A percentile compares a stretch with the other conserved stretches of the same genome.
Evolutionary conservation across 306 rosid species (phyloP).

Genomic region (Cajanus cajan): DNA sequence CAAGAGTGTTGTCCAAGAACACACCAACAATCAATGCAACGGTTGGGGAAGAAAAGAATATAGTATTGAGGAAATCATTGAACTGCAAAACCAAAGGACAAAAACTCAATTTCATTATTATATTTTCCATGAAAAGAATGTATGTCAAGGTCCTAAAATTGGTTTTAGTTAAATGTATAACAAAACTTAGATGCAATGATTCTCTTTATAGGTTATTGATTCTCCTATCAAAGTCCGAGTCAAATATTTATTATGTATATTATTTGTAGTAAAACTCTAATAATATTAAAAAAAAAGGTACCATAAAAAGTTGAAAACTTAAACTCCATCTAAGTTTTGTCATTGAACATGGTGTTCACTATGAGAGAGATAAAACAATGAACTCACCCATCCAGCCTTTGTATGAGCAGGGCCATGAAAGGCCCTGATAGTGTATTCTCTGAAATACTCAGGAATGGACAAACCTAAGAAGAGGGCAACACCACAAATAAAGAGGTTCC

Average conservation of each 20-base stretch:
- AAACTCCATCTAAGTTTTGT: background rate
- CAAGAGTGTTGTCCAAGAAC: slow-evolving; percentile 92
- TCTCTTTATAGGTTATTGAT: too few relatives aligned
- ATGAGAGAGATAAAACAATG: background rate
- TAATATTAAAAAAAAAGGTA: too few relatives aligned
- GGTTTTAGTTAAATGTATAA: background rate
- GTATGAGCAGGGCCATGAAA: slow-evolving; percentile 89
- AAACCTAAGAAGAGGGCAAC: slow-evolving; percentile 86
- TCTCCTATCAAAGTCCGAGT: too few relatives aligned
- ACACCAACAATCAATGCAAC: slow-evolving; percentile 77
- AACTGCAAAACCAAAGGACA: slow-evolving; percentile 51
- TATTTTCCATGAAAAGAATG: background rate
- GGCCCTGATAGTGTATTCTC: slow-evolving; percentile 71
- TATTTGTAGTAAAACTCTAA: too few relatives aligned
- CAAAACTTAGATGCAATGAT: background rate
- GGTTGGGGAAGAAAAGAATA: slow-evolving; percentile 79
- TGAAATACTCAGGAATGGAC: slow-evolving; percentile 83
- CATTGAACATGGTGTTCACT: background rate
- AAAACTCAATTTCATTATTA: background rate
- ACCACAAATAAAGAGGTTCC: slow-evolving; percentile 85
- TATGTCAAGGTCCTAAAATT: background rate
- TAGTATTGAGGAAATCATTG: slow-evolving; percentile 84
- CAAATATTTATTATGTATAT: too few relatives aligned
- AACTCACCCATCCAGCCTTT: slow-evolving; percentile 93
- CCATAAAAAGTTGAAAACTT: too few relatives aligned